These are phyloP conservation scores for Cinnamomum micranthum DNA, from an alignment of 164 flowering plant species.

Conservation along the genomic window DNA sequence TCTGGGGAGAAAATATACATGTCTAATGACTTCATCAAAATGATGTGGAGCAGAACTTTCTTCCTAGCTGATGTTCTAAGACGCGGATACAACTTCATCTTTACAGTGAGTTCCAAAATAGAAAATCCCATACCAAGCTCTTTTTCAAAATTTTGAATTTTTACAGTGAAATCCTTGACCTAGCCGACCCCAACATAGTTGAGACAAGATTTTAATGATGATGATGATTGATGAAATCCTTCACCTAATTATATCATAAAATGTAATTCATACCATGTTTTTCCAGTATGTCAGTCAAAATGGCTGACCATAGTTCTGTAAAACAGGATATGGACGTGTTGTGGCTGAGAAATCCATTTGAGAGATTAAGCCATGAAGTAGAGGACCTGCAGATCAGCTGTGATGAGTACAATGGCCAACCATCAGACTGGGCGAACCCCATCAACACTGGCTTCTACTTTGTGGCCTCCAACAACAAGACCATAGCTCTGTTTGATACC, in stretches of 20 bases:
- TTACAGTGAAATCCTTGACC: too few species aligned
- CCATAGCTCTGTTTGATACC: constrained; percentile 37
- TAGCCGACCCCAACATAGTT: too few species aligned
- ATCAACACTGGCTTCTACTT: constrained; percentile 70
- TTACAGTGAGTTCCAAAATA: constrained; percentile 46
- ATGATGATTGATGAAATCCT: too few species aligned
- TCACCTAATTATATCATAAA: too few species aligned
- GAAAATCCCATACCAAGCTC: too few species aligned
- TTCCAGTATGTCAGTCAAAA: too few species aligned
- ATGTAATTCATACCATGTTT: too few species aligned
- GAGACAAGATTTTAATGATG: too few species aligned
- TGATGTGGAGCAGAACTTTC: constrained; percentile 85
- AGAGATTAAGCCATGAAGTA: constrained; percentile 24
- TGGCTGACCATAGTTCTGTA: too few species aligned
- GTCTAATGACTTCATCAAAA: constrained; percentile 61
- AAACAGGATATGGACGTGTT: constrained; percentile 69
- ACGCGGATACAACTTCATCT: constrained; percentile 66
- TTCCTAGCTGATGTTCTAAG: constrained; percentile 54
- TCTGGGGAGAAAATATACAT: constrained; percentile 62
- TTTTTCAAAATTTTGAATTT: too few species aligned
- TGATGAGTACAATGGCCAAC: constrained; percentile 40
- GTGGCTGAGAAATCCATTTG: constrained; percentile 67
- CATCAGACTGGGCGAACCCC: constrained; percentile 18
- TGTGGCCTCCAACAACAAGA: constrained; percentile 51
- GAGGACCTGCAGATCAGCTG: constrained; percentile 58